These are phyloP conservation scores for Kluyveromyces lactis DNA, from an alignment of 805 yeast genomes.

Conservation along the genomic window DNA sequence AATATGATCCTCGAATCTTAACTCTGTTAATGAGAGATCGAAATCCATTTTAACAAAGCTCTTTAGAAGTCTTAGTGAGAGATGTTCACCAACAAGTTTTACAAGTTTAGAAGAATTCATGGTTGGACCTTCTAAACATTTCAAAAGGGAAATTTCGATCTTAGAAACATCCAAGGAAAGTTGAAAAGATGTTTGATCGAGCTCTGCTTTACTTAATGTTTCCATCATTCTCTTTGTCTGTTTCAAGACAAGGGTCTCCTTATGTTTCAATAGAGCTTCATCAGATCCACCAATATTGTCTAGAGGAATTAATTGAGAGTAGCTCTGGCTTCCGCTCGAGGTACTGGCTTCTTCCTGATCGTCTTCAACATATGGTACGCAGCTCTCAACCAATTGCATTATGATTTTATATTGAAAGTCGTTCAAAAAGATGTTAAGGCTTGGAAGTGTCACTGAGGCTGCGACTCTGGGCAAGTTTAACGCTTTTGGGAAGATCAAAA, in stretches of 20 bases:
- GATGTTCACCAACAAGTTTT: constrained; percentile 60
- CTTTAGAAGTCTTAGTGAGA: constrained; percentile 51
- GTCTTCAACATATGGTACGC: constrained; percentile 44
- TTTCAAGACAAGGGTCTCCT: constrained; percentile 19
- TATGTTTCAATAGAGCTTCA: constrained; percentile 11
- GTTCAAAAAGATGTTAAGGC: constrained; percentile 60
- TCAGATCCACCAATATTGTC: constrained; percentile 9
- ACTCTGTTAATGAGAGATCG: constrained; percentile 52
- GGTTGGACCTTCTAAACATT: constrained; percentile 57
- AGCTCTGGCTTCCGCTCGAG: background rate
- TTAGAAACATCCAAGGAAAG: constrained; percentile 59
- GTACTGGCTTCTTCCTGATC: constrained; percentile 17
- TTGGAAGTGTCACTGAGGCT: constrained; percentile 71
- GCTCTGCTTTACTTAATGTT: constrained; percentile 37
- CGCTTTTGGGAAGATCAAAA: constrained; percentile 81
- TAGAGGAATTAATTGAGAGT: background rate
- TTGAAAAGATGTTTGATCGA: constrained; percentile 59
- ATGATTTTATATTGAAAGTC: constrained; percentile 87
- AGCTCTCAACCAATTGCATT: constrained; percentile 65
- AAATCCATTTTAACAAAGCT: constrained; percentile 56
- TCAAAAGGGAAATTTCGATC: constrained; percentile 52
- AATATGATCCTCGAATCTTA: constrained; percentile 68
- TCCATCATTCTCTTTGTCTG: constrained; percentile 22
- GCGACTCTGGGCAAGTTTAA: constrained; percentile 61
- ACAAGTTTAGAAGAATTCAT: constrained; percentile 60